phyloP scores from a whole-genome alignment of 768 basidiomycete species.

The Tricholoma bakamatsutake region DNA sequence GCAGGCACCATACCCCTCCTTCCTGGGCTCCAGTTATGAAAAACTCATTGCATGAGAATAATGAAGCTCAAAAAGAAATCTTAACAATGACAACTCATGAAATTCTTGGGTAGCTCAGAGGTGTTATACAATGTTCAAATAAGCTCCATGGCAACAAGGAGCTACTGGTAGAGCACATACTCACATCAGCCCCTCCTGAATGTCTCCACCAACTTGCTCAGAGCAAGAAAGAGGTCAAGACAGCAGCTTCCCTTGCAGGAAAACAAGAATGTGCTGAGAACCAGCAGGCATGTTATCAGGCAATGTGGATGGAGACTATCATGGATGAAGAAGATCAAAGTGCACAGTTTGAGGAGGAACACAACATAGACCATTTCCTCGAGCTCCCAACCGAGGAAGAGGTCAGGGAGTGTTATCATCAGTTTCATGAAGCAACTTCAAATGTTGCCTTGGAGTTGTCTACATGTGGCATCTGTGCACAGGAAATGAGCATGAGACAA shows the following conservation, averaged over 20 bases:
- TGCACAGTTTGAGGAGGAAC: background rate
- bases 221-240: background rate
- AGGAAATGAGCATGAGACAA: constrained; percentile 1
- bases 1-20: background rate
- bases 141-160: background rate
- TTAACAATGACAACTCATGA: background rate
- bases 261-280: no score
- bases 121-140: background rate
- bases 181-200: background rate
- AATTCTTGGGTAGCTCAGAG: background rate
- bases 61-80: background rate
- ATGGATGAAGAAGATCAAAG: background rate
- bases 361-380: background rate
- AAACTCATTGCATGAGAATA: background rate
- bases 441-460: background rate
- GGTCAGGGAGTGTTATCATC: background rate
- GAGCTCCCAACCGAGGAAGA: background rate
- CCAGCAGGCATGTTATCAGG: no score
- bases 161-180: background rate
- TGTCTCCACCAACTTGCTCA: background rate
- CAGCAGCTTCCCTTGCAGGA: background rate
- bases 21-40: background rate
- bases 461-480: constrained; percentile 10
- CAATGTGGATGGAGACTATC: no score
- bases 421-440: constrained; percentile 7